These are phyloP conservation scores for Lactarius hengduanensis DNA, from an alignment of 768 basidiomycete genomes.

Conservation along the genomic window DNA sequence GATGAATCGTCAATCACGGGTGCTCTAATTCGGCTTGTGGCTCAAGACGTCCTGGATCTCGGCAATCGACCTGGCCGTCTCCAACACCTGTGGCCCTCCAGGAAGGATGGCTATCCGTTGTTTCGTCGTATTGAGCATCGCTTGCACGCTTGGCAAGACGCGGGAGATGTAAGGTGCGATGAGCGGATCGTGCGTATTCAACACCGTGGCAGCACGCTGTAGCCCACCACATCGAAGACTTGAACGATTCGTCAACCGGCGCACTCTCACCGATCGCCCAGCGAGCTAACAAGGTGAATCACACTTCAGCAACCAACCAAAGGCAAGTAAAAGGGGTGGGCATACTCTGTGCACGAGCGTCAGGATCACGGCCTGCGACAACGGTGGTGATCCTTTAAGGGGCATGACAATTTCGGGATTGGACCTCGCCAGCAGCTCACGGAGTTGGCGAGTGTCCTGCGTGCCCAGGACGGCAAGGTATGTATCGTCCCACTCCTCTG, in stretches of 20 bases:
- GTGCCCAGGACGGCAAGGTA: slow-evolving; percentile 75
- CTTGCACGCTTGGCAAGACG: slow-evolving; percentile 76
- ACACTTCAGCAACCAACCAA: slow-evolving; percentile 5
- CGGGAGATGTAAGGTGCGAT: slow-evolving; percentile 81
- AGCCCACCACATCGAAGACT: slow-evolving; percentile 85
- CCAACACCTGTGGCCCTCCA: slow-evolving; percentile 62
- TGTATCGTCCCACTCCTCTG: slow-evolving; percentile 83
- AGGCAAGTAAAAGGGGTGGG: slow-evolving; percentile 16
- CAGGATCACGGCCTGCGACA: slow-evolving; percentile 82
- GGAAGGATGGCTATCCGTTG: slow-evolving; percentile 78
- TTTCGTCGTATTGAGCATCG: slow-evolving; percentile 73
- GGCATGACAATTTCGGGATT: slow-evolving; percentile 83
- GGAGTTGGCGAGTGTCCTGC: slow-evolving; percentile 71
- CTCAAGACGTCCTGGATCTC: slow-evolving; percentile 73
- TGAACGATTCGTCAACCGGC: slow-evolving; percentile 78
- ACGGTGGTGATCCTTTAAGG: slow-evolving; percentile 59
- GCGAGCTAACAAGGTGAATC: slow-evolving; percentile 51
- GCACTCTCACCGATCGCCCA: slow-evolving; percentile 71
- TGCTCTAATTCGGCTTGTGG: slow-evolving; percentile 39
- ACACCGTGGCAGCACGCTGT: slow-evolving; percentile 65
- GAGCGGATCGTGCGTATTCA: slow-evolving; percentile 77
- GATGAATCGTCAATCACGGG: slow-evolving; percentile 3
- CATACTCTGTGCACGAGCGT: slow-evolving; percentile 81
- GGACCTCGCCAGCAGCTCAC: slow-evolving; percentile 68
- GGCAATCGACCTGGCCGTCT: slow-evolving; percentile 65